Percentiles rank a stretch among this genome's conserved stretches.
phyloP scores from a whole-genome alignment of 768 basidiomycete species.

The Boletus rex-veris region DNA sequence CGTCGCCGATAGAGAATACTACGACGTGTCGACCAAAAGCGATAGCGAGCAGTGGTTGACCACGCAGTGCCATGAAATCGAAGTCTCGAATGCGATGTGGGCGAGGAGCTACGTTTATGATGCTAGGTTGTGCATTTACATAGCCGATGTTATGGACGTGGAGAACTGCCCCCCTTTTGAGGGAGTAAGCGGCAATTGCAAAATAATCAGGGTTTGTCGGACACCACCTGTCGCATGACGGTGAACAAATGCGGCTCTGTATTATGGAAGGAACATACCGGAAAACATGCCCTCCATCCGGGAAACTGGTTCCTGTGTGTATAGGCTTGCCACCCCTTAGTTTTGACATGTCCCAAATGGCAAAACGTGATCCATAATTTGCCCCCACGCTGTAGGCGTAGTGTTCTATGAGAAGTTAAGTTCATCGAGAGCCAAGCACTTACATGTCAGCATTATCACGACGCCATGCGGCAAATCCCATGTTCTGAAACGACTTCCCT shows the following conservation, averaged over 20 bases:
- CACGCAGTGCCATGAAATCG: constrained; percentile 63
- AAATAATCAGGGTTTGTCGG: constrained; percentile 73
- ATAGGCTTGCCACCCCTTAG: constrained; percentile 72
- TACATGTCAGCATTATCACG: constrained; percentile 70
- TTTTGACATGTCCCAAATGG: constrained; percentile 72
- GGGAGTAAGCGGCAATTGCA: constrained; percentile 63
- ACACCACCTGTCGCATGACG: constrained; percentile 60
- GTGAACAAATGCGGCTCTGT: neutral
- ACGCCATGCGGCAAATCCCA: constrained; percentile 68
- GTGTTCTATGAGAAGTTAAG: neutral
- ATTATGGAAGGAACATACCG: constrained; percentile 40
- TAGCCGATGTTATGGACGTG: constrained; percentile 68
- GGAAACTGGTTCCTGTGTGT: constrained; percentile 57
- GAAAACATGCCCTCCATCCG: constrained; percentile 66
- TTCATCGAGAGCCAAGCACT: constrained; percentile 23
- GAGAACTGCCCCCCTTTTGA: constrained; percentile 60
- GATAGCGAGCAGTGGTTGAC: constrained; percentile 65
- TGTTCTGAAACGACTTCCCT: constrained; percentile 44
- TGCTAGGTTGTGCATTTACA: constrained; percentile 59
- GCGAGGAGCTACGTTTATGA: constrained; percentile 53
- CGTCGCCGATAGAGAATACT: constrained; percentile 63
- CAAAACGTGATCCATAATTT: constrained; percentile 66
- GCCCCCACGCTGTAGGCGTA: constrained; percentile 59
- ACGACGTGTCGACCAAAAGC: constrained; percentile 58
- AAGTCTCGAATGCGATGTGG: constrained; percentile 71